Percentiles rank a stretch among this genome's conserved stretches.
Conservation (phyloP, 2,329 filamentous ascomycete species). For the Davidsoniella virescens region DNA sequence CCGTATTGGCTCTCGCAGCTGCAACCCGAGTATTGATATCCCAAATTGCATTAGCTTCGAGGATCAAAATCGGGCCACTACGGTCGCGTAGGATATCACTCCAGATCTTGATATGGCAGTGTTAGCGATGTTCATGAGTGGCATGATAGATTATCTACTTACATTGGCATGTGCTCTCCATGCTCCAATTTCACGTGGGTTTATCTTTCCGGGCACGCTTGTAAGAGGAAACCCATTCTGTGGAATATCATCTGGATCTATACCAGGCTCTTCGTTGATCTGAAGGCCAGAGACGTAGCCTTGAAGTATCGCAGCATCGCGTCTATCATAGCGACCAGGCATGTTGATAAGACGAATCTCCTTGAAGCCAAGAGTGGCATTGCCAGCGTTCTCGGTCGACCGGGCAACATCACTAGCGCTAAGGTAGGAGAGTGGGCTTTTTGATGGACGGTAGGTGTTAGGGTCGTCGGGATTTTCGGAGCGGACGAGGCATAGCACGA, state of each 20-base stretch:
- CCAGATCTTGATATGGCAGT: constrained; percentile 16
- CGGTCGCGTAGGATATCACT: constrained; percentile 15
- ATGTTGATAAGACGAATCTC: constrained; percentile 18
- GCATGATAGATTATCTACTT: not conserved
- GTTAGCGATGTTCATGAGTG: not conserved
- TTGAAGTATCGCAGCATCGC: constrained; percentile 18
- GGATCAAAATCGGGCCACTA: constrained; percentile 16
- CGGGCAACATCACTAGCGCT: no score
- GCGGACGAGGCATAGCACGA: no score
- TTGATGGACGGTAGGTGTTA: no score
- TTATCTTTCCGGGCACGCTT: constrained; percentile 14
- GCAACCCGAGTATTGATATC: constrained; percentile 17
- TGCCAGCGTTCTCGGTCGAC: constrained; percentile 3
- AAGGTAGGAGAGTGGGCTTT: no score
- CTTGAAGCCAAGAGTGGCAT: constrained; percentile 17
- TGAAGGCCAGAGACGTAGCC: constrained; percentile 17
- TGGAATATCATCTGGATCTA: constrained; percentile 15
- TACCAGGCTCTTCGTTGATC: constrained; percentile 15
- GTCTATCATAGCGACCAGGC: constrained; percentile 16
- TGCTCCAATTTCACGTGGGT: constrained; percentile 16
- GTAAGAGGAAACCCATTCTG: constrained; percentile 17
- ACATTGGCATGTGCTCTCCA: constrained; percentile 19
- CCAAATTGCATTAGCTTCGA: constrained; percentile 20
- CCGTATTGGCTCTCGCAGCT: constrained; percentile 16
- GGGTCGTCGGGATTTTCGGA: no score